Evolutionary conservation across 1,139 yeast genomes (phyloP).

Genomic region (Blastobotrys serpentis): DNA sequence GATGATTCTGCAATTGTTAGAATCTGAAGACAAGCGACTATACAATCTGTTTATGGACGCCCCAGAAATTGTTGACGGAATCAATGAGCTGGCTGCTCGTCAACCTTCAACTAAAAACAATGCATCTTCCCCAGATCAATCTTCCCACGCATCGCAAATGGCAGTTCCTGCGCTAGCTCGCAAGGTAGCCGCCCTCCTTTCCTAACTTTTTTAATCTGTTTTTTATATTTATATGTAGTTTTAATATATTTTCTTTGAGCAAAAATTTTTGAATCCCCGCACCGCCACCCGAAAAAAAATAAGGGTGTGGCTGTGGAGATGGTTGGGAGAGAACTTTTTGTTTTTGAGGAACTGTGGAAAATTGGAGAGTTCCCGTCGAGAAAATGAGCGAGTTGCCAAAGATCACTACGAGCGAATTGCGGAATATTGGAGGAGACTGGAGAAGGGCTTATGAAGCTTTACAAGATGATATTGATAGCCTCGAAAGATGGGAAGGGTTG

Average conservation of each 20-base stretch:
- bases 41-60: slow-evolving; percentile 36
- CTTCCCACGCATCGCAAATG: slow-evolving; percentile 36
- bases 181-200: slow-evolving; percentile 32
- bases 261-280: too few relatives aligned
- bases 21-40: slow-evolving; percentile 77
- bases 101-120: slow-evolving; percentile 26
- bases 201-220: slow-evolving; percentile 15
- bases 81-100: slow-evolving; percentile 37
- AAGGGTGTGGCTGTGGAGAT: neutral
- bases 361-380: neutral
- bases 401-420: slow-evolving; percentile 1
- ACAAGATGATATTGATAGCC: slow-evolving; percentile 40
- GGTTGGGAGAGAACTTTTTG: neutral
- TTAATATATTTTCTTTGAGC: neutral
- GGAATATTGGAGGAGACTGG: slow-evolving; percentile 17
- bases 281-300: too few relatives aligned
- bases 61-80: slow-evolving; percentile 36
- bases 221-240: neutral
- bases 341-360: neutral
- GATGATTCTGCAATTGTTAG: slow-evolving; percentile 92
- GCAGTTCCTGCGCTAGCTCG: slow-evolving; percentile 41
- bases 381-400: slow-evolving; percentile 1
- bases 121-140: slow-evolving; percentile 26
- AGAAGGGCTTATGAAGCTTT: slow-evolving; percentile 25
- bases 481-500: slow-evolving; percentile 50